A percentile compares a stretch with the other conserved stretches of the same genome.
Evolutionary conservation across 495 filamentous ascomycete species (phyloP).

Genomic region (Neurospora tetrasperma): DNA sequence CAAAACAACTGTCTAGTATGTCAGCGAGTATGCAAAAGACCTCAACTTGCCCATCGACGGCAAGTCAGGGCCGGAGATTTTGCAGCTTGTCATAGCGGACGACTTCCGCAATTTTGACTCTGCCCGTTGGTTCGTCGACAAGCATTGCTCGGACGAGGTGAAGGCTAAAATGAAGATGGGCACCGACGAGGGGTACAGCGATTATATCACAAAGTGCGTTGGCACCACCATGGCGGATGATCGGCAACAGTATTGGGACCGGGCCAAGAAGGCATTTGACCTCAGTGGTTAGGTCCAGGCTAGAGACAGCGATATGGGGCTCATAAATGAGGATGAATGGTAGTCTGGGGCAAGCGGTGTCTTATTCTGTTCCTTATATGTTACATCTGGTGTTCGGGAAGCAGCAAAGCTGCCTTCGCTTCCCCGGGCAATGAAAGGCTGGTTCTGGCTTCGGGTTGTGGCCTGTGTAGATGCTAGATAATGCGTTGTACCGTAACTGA

Average conservation of each 20-base stretch:
- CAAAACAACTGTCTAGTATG: neutral
- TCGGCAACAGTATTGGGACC: slow-evolving; percentile 46
- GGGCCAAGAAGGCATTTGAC: slow-evolving; percentile 34
- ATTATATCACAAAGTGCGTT: slow-evolving; percentile 59
- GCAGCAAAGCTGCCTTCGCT: too few species aligned
- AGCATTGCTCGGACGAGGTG: slow-evolving; percentile 45
- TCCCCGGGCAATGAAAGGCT: too few species aligned
- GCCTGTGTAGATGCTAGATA: too few species aligned
- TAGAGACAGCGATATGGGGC: neutral
- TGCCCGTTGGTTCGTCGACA: slow-evolving; percentile 65
- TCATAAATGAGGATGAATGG: neutral
- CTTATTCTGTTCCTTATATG: neutral
- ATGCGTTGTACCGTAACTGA: too few species aligned
- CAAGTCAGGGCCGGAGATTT: neutral
- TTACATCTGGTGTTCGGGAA: neutral
- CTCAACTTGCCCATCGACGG: neutral
- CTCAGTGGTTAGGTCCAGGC: slow-evolving; percentile 13
- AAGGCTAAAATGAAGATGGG: slow-evolving; percentile 37
- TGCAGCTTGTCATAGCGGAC: neutral
- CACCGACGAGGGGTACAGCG: slow-evolving; percentile 44
- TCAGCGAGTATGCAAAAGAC: neutral
- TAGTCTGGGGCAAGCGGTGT: neutral
- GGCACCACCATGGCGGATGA: slow-evolving; percentile 36
- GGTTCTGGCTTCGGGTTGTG: too few species aligned
- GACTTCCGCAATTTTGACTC: slow-evolving; percentile 54